Conservation (phyloP, 2,329 filamentous ascomycete species). For the Epichloe aotearoae region DNA sequence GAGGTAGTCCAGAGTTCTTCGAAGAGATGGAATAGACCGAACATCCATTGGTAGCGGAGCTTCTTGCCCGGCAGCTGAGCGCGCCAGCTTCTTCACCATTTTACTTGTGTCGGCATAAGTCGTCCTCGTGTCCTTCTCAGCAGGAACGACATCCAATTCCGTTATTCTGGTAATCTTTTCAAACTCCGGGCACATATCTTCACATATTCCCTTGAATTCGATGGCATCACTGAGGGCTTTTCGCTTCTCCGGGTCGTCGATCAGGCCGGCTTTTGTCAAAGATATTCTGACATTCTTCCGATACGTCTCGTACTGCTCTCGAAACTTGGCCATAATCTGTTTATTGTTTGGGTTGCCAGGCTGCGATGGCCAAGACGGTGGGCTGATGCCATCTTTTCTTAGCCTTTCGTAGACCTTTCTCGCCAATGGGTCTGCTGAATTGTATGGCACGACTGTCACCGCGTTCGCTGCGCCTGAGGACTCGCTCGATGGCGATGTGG, state of each 20-base stretch:
- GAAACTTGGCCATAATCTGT: conserved; percentile 38
- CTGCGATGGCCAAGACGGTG: conserved; percentile 42
- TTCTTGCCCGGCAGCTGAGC: conserved; percentile 55
- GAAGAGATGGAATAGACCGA: conserved; percentile 44
- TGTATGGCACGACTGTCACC: conserved; percentile 4
- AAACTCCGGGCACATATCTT: conserved; percentile 57
- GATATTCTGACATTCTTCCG: conserved; percentile 42
- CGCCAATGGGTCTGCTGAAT: conserved; percentile 28
- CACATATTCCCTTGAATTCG: conserved; percentile 53
- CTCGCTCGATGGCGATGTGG: conserved; percentile 14
- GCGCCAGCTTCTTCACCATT: conserved; percentile 56
- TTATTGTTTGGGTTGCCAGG: conserved; percentile 39
- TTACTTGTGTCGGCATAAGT: conserved; percentile 33
- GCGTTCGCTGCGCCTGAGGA: conserved; percentile 10
- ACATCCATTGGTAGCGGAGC: conserved; percentile 56
- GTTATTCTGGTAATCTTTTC: conserved; percentile 51
- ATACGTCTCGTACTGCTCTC: conserved; percentile 43
- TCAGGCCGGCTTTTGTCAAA: conserved; percentile 44
- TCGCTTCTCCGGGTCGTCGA: conserved; percentile 52
- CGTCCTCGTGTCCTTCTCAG: conserved; percentile 37
- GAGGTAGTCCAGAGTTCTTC: conserved; percentile 49
- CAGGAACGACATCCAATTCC: conserved; percentile 42
- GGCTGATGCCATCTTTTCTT: conserved; percentile 38
- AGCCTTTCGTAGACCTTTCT: conserved; percentile 39
- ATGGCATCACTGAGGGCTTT: conserved; percentile 51